phyloP scores from a whole-genome alignment of 805 yeast species.

The Candida sithepensis region DNA sequence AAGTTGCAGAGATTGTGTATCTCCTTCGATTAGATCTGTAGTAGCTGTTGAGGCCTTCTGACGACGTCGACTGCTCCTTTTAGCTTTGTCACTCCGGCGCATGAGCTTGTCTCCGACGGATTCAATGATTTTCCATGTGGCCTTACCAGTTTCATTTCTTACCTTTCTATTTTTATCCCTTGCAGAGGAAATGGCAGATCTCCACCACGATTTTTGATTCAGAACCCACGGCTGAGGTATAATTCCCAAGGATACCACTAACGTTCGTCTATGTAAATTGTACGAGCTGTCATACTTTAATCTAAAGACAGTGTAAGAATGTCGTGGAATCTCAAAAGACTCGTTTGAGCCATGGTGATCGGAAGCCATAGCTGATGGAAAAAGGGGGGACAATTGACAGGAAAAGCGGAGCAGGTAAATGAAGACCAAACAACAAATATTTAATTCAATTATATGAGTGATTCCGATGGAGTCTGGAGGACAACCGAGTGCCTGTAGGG shows the following conservation, averaged over 20 bases:
- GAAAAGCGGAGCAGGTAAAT: no score
- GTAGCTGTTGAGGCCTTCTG: not conserved
- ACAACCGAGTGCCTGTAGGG: no score
- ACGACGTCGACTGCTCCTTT: not conserved
- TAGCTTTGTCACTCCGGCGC: not conserved
- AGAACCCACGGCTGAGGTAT: constrained; percentile 55
- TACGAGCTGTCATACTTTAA: constrained; percentile 48
- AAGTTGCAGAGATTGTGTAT: not conserved
- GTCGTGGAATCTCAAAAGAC: constrained; percentile 36
- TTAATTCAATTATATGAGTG: no score
- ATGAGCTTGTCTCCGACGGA: not conserved
- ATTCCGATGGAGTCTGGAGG: not conserved
- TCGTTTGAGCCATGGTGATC: not conserved
- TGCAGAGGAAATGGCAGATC: constrained; percentile 9
- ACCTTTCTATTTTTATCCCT: not conserved
- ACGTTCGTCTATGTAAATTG: constrained; percentile 47
- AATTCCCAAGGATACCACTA: constrained; percentile 50
- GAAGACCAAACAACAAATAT: no score
- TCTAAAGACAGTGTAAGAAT: constrained; percentile 61
- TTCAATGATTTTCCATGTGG: not conserved
- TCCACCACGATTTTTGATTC: constrained; percentile 23
- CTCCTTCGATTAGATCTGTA: not conserved
- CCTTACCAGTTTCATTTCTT: not conserved
- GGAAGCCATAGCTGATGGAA: not conserved
- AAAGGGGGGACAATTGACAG: no score